phyloP scores from a whole-genome alignment of 2,329 filamentous ascomycete species.

The Iodosphaeria phyllophila region DNA sequence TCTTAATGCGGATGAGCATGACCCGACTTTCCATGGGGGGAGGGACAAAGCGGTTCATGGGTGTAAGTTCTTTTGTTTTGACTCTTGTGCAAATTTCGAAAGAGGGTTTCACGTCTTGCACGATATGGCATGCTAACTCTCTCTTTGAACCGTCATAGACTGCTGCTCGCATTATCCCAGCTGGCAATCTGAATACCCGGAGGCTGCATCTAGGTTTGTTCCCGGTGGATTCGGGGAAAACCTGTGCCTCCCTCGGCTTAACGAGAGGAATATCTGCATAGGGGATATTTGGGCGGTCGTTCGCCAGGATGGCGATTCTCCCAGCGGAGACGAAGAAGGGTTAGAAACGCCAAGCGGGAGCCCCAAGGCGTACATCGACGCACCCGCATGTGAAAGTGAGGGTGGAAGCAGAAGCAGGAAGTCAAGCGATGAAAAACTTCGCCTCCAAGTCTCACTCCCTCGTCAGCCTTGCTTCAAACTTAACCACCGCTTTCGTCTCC shows the following conservation, averaged over 20 bases:
- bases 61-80: constrained; percentile 18
- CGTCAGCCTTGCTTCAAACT: constrained; percentile 50
- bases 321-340: too few relatives aligned
- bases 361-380: constrained; percentile 6
- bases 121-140: not conserved
- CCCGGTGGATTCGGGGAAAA: constrained; percentile 48
- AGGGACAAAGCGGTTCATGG: constrained; percentile 43
- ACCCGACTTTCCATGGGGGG: constrained; percentile 41
- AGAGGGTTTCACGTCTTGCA: too few relatives aligned
- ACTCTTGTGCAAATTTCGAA: too few relatives aligned
- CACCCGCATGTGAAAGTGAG: too few relatives aligned
- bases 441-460: constrained; percentile 41
- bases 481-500: constrained; percentile 46
- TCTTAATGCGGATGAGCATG: constrained; percentile 40
- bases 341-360: not conserved
- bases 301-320: not conserved
- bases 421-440: constrained; percentile 24
- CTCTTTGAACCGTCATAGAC: constrained; percentile 19
- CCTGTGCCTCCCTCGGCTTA: constrained; percentile 35
- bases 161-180: constrained; percentile 37
- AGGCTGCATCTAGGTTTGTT: constrained; percentile 28
- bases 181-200: constrained; percentile 34
- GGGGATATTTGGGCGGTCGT: constrained; percentile 38
- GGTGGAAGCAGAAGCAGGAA: too few relatives aligned
- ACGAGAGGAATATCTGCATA: constrained; percentile 46